Evolutionary conservation across 2,329 filamentous ascomycete genomes (phyloP), one percentile per base, ranked within the genome.

Genomic region (Trichoderma cornu-damae): DNA sequence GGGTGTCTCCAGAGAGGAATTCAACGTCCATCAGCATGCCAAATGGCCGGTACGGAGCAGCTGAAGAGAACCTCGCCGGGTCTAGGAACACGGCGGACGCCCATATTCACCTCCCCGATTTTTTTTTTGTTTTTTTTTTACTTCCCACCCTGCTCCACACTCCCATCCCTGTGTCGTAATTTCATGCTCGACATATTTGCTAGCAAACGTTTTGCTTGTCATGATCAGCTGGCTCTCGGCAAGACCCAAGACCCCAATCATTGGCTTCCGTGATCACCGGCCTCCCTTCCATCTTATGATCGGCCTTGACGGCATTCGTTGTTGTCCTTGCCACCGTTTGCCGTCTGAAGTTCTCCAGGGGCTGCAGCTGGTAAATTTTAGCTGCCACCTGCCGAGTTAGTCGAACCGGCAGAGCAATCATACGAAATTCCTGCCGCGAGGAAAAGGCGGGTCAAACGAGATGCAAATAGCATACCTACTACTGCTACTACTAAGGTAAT

Each of bases 1-100:
- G 57, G n/a, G n/a, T n/a, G 57, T 49, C 44, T 22, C 42, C 57
- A 26, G 44, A 28, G 43, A 51, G 57, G 57, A 51, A 54, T 54
- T 49, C 42, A 48, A 49, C 50, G 43, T 51, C 44, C 34, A 24
- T 40, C 26, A 32, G 49, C 57, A 58, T 58, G 35, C 57, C 57
- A 53, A 22, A 53, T n/a, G 49, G 30, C 43, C 28, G 48, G 47
- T 28, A 32, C 26, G 38, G 38, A 54, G 40, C n/a, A 18, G 20
- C 9, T 35, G 24, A 24, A 47, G 18, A n/a, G 18, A 40, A 32
- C 34, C 44, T 43, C 47, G 52, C 28, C 40, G 26, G 22, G 42
- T 18, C 55, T 35, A 58, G 55, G 48, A 58, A 53, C 57, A 42
- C 40, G 49, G 34, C 49, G 30, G 32, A 35, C 30, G 48, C 49